Evolutionary conservation across 2,329 filamentous ascomycete species (phyloP), one percentile per base, ranked within the genome.

Genomic region (Alternaria sp.): DNA sequence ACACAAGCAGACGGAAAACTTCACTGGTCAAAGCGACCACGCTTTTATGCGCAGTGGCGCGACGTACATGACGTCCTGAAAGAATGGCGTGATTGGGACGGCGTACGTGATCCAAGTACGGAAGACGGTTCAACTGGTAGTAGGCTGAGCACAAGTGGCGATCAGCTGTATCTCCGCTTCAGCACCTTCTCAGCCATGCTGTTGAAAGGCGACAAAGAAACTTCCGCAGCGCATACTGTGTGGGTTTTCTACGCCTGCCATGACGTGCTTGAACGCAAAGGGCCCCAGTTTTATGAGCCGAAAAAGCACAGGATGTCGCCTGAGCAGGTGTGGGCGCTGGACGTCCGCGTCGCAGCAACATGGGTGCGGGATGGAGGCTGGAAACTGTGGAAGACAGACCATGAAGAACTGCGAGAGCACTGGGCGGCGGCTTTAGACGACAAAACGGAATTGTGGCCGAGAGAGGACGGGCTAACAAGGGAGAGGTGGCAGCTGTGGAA

Each of bases 401-500:
- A 40, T 10, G 7, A 33, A 4, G 17, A 49, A 14, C 31, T 58
- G 4, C 41, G 26, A 11, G 4, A 46, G 33, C 17, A 42, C 1
- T 53, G 21, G 9, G 49, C 17, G 7, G 34, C 9, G 13, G 11
- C 55, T 0, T 9, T 58, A 9, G 26, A 52, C 28, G 36, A 40
- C 6, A 28, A 17, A 4, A 39, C 55, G 6, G 42, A 49, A 1
- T 17, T 53, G 17, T 58, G 55, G 55, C 34, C 49, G 34, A 42
- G 26, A 5, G 26, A 41, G 1, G 49, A 46, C 9, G 55, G 54
- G 23, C 14, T 58, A 28, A 58, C 42, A 8, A 34, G 24, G 23
- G 41, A 53, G 14, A 49, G 55, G 34, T 58, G 49, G 55, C 33
- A 24, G 8, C 17, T 53, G 13, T 58, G 55, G 49, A 24, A 48